Evolutionary conservation across 208 protist genomes (phyloP), one percentile per base, ranked within the genome.

Genomic region (Leishmania mexicana): DNA sequence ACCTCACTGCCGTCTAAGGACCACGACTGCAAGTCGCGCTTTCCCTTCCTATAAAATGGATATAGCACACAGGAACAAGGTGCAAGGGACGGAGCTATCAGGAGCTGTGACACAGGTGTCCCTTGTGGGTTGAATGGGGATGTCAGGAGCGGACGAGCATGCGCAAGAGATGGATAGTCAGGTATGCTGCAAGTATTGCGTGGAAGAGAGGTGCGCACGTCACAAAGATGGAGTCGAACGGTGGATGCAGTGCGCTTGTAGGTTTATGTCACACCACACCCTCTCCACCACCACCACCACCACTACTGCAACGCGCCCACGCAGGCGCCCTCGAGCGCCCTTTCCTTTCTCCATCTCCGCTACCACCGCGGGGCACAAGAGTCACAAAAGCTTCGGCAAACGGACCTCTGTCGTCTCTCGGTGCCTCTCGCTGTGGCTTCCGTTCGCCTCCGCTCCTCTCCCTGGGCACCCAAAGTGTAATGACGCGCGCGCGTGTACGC

Each of bases 41-140:
- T 89, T 75, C 77, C 80, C 75, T 88, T 92, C 71, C 68, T 89
- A n/a, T 89, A 82, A 74, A 51, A 4, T 6, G 40, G 40, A 72
- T 42, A 49, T 13, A 49, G 40, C 45, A 31, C 74, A 72, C 65
- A 28, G 3, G 3, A n/a, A 72, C 65, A 62, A 64, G n/a, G n/a
- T 1, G 28, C 7, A 64, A 24, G n/a, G 28, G 64, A 42, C 35
- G 35, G 64, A 21, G 24, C 7, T n/a, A 49, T 47, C 42, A 42
- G 24, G n/a, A 24, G 67, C n/a, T 13, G 45, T 10, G 17, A 49
- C 19, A 35, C 8, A 8, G 53, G 45, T 82, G 31, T 79, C 11
- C 51, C 35, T 31, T 64, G 51, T 80, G 65, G 45, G 40, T 24
- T 53, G 24, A 38, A 38, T 15, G 60, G 15, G 15, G 60, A 65